Conservation (phyloP, 2,329 filamentous ascomycete species). For the Microdochium trichocladiopsis region DNA sequence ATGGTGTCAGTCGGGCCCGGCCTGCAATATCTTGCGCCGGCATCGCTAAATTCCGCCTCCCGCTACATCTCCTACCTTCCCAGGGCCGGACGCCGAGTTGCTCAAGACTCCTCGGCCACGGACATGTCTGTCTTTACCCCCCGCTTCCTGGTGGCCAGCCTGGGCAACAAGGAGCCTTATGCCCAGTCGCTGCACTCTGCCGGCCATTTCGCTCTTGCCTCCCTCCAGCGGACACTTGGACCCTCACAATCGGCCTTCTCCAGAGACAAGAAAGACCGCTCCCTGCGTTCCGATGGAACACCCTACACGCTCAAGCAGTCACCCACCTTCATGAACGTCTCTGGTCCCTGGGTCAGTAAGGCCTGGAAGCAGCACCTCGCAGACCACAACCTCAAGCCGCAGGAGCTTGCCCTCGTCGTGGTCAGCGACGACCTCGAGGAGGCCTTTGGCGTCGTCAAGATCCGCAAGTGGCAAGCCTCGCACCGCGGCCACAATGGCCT, state of each 20-base stretch:
- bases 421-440: slow-evolving; percentile 86
- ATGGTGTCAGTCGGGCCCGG: no score
- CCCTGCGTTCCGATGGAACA: slow-evolving; percentile 36
- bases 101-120: not conserved
- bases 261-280: slow-evolving; percentile 37
- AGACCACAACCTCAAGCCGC: slow-evolving; percentile 18
- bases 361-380: slow-evolving; percentile 55
- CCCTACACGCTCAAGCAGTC: slow-evolving; percentile 68
- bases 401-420: slow-evolving; percentile 54
- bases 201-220: slow-evolving; percentile 69
- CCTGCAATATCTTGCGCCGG: no score
- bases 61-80: no score
- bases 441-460: slow-evolving; percentile 57
- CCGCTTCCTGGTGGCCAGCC: slow-evolving; percentile 71
- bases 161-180: slow-evolving; percentile 78
- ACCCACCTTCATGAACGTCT: slow-evolving; percentile 76
- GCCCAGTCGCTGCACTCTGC: slow-evolving; percentile 78
- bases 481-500: slow-evolving; percentile 69
- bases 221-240: slow-evolving; percentile 43
- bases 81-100: no score
- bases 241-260: slow-evolving; percentile 41
- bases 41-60: no score
- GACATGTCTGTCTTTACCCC: slow-evolving; percentile 12
- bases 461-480: slow-evolving; percentile 57
- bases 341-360: slow-evolving; percentile 61